Percentiles rank a stretch among this genome's conserved stretches.
Conservation (phyloP, 768 basidiomycete species). For the Kwoniella shandongensis region DNA sequence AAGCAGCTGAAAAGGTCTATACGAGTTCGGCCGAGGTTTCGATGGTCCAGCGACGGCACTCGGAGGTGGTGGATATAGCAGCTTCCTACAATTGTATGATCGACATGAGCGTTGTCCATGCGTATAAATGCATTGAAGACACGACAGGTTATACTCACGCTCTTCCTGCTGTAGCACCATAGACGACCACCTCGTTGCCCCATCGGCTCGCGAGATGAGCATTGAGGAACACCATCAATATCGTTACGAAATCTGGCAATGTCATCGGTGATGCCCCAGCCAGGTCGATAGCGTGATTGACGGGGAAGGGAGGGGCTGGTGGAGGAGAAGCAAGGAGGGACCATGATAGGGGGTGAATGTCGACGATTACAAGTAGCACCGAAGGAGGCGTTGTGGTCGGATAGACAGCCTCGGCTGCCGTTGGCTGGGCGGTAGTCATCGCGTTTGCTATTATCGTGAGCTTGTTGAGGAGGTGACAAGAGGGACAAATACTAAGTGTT, state of each 20-base stretch:
- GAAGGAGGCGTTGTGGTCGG: slow-evolving; percentile 39
- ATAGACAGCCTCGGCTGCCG: neutral
- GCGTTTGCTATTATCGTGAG: too few relatives aligned
- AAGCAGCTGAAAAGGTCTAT: slow-evolving; percentile 76
- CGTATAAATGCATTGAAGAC: too few relatives aligned
- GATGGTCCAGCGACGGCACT: slow-evolving; percentile 15
- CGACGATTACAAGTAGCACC: slow-evolving; percentile 79
- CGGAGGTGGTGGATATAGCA: slow-evolving; percentile 64
- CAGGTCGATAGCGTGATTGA: slow-evolving; percentile 17
- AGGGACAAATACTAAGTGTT: too few relatives aligned
- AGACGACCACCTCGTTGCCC: slow-evolving; percentile 90
- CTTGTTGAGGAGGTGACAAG: too few relatives aligned
- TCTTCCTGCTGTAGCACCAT: slow-evolving; percentile 63
- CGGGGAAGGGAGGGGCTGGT: slow-evolving; percentile 11
- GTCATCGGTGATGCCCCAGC: slow-evolving; percentile 59
- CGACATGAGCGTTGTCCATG: neutral
- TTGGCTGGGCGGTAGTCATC: neutral
- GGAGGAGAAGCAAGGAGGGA: slow-evolving; percentile 61
- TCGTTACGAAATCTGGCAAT: slow-evolving; percentile 73
- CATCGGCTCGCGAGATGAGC: slow-evolving; percentile 85
- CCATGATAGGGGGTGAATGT: slow-evolving; percentile 86
- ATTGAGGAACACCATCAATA: slow-evolving; percentile 86
- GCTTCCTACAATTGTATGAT: slow-evolving; percentile 58
- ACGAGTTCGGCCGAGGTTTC: slow-evolving; percentile 63
- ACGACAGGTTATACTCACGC: too few relatives aligned